A percentile compares a stretch with the other conserved stretches of the same genome.
These are phyloP conservation scores for Auriscalpium orientale DNA, from an alignment of 768 basidiomycete genomes.

Conservation along the genomic window DNA sequence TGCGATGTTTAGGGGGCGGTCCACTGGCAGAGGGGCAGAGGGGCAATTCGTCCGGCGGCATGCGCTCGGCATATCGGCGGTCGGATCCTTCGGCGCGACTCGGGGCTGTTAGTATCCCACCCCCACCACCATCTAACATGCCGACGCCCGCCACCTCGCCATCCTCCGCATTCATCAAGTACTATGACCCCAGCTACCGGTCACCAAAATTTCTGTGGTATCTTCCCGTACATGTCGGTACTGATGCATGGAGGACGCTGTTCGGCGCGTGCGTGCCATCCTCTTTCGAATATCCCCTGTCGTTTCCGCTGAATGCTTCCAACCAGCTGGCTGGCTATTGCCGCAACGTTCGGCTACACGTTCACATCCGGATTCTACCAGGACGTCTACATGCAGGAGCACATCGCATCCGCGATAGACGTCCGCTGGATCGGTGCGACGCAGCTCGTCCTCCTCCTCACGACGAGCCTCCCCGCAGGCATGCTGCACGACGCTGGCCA, in stretches of 20 bases:
- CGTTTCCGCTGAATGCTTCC: background rate
- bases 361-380: constrained; percentile 14
- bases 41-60: too few relatives aligned
- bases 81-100: too few relatives aligned
- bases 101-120: too few relatives aligned
- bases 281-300: background rate
- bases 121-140: too few relatives aligned
- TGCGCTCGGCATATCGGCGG: too few relatives aligned
- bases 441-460: constrained; percentile 39
- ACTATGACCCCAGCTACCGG: too few relatives aligned
- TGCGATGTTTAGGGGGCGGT: too few relatives aligned
- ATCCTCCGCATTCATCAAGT: too few relatives aligned
- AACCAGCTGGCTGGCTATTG: background rate
- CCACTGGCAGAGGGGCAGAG: too few relatives aligned
- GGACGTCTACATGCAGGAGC: constrained; percentile 8
- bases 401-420: constrained; percentile 4
- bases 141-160: too few relatives aligned
- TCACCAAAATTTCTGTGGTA: too few relatives aligned
- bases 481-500: constrained; percentile 41
- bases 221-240: constrained; percentile 11
- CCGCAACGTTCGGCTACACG: constrained; percentile 10
- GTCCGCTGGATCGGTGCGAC: constrained; percentile 44
- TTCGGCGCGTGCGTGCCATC: background rate
- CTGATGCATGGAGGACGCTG: constrained; percentile 8
- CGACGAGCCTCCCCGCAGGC: constrained; percentile 33